Conservation (phyloP, 441 rosid species). For the Isatis lusitanica region DNA sequence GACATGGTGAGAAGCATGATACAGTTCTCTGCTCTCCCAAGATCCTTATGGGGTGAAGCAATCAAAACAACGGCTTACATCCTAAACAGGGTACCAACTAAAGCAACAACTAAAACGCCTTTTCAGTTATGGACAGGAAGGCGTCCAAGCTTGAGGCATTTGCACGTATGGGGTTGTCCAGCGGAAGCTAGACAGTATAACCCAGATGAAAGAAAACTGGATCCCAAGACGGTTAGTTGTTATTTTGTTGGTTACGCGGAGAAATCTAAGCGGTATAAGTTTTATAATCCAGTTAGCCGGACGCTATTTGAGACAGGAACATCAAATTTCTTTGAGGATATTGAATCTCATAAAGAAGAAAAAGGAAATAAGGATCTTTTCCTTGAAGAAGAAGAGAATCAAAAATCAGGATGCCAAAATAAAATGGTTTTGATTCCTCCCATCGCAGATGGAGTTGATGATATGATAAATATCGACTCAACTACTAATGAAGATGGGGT, state of each 20-base stretch:
- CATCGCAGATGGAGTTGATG: no score
- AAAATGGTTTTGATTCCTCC: no score
- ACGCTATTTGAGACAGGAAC: not conserved
- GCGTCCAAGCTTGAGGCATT: not conserved
- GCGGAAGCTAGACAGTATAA: not conserved
- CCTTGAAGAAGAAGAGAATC: no score
- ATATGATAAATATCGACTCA: no score
- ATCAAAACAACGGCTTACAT: not conserved
- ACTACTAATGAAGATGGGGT: no score
- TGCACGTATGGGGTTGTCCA: not conserved
- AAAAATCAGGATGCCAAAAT: no score
- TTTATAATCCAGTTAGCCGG: not conserved
- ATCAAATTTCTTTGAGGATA: not conserved
- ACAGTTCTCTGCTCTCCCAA: not conserved
- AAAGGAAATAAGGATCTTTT: no score
- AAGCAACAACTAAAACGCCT: not conserved
- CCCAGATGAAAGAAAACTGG: not conserved
- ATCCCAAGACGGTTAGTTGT: not conserved
- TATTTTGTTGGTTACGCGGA: not conserved
- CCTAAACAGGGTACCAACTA: not conserved
- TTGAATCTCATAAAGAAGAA: no score
- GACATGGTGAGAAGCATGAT: constrained; percentile 2
- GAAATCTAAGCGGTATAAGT: not conserved
- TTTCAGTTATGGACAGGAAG: not conserved
- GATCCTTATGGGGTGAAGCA: not conserved